Base-by-base conservation (phyloP, 441 rosid species). In the Capsella rubella region DNA sequence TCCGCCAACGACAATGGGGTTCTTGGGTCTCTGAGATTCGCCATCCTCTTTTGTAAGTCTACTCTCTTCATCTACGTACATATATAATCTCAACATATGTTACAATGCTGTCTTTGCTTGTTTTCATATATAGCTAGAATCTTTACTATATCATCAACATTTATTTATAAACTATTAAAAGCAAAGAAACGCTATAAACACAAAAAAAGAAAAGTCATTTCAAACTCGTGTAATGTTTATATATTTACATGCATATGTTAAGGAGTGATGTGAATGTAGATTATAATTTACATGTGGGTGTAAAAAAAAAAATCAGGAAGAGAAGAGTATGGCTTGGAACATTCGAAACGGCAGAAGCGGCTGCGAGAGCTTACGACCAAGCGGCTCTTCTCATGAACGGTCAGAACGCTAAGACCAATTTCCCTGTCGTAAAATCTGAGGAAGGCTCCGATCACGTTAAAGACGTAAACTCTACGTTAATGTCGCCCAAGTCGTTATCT, bases 1-100 rank as follows among this genome's bases (percentile, higher is more conserved):
- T 91, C 64, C 87, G 97, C 74, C 95, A 91, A 58, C 92, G 97
- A 74, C 95, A 89, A 83, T 89, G 97, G 97, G 97, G 97, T 79
- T 91, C 97, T 15, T 91, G 97, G 95, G 95, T 91, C 34, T 91
- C 97, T 8, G 95, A 91, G 64, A 91, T 91, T 80, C 91, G 97
- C 69, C 97, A 91, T 66, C 92, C 97, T 18, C 78, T 91, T 73
- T 83, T 91, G 97, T 91, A 75, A 87, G 81, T 42, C 3, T 42
- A 55, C 8, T 4, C 29, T 56, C 8, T 67, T 9, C 37, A 14
- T 27, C 54, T 63, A 45, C 8, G 18, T 13, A 47, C 31, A 8
- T 11, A 0, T 29, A 34, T 16, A 4, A 32, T 13, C 8, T 59
- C n/a, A 25, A 25, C 2, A 21, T 59, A 37, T 28, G 8, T 49